Conservation (phyloP, 257 asterid species). For the Mitragyna speciosa region DNA sequence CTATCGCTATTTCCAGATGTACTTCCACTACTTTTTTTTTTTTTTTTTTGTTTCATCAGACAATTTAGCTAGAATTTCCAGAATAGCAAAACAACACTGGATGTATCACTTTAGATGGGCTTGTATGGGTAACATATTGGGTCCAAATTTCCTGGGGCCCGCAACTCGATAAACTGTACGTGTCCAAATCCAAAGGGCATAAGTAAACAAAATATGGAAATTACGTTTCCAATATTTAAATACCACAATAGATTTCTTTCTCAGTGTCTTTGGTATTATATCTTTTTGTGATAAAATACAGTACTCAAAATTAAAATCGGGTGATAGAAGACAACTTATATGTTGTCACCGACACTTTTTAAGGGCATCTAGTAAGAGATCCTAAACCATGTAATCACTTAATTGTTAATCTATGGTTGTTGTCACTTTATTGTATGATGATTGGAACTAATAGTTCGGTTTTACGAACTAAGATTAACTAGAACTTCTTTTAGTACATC, state of each 20-base stretch:
- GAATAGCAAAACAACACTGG: constrained; percentile 24
- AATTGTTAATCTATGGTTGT: background rate
- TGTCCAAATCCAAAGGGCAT: constrained; percentile 12
- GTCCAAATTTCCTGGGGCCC: background rate
- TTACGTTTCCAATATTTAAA: background rate
- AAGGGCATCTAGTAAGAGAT: background rate
- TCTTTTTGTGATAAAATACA: background rate
- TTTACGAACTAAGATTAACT: background rate
- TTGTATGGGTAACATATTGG: background rate
- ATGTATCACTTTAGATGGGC: constrained; percentile 4
- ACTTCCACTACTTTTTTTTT: constrained; percentile 4
- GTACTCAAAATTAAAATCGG: background rate
- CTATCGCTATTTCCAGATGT: constrained; percentile 22
- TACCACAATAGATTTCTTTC: background rate
- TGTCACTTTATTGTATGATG: background rate
- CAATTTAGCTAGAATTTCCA: constrained; percentile 27
- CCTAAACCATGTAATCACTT: background rate
- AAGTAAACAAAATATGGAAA: background rate
- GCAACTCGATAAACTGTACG: background rate
- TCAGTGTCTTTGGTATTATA: background rate
- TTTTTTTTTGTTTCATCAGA: constrained; percentile 10
- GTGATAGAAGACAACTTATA: background rate
- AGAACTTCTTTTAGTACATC: background rate
- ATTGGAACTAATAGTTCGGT: background rate
- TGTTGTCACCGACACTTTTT: constrained; percentile 24